phyloP scores from a whole-genome alignment of 1,284 basidiomycete species.

The Tremellales sp. region DNA sequence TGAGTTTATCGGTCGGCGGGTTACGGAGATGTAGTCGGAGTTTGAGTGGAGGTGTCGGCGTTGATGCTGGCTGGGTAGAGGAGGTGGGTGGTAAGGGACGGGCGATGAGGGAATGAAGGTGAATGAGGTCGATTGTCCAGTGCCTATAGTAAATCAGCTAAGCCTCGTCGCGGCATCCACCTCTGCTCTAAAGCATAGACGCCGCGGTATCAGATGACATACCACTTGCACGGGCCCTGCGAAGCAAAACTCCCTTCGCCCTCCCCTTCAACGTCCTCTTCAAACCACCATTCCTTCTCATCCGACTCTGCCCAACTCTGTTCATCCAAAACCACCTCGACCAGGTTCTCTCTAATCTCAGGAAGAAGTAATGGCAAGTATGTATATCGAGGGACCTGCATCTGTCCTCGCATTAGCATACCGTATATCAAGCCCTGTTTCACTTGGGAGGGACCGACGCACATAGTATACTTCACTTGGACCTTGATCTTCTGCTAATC shows the following conservation, averaged over 20 bases:
- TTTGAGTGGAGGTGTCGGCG: conserved; percentile 57
- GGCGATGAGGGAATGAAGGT: conserved; percentile 59
- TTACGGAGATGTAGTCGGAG: conserved; percentile 72
- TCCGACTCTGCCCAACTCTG: conserved; percentile 55
- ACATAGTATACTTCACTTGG: conserved; percentile 45
- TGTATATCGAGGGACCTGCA: conserved; percentile 73
- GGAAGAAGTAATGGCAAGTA: conserved; percentile 87
- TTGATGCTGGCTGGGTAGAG: conserved; percentile 4
- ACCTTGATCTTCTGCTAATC: conserved; percentile 30
- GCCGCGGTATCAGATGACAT: too few species aligned
- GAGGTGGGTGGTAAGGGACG: conserved; percentile 14
- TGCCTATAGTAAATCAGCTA: conserved; percentile 69
- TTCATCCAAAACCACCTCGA: conserved; percentile 85
- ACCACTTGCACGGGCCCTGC: conserved; percentile 63
- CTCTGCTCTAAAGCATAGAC: too few species aligned
- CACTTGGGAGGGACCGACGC: conserved; percentile 9
- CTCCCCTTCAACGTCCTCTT: conserved; percentile 54
- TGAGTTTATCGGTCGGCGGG: conserved; percentile 72
- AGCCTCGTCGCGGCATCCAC: too few species aligned
- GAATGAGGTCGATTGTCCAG: conserved; percentile 89
- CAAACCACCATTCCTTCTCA: conserved; percentile 93
- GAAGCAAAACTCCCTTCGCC: conserved; percentile 58
- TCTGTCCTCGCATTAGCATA: conserved; percentile 36
- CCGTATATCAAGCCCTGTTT: not conserved
- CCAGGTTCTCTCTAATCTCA: conserved; percentile 76